Evolutionary conservation across 768 basidiomycete genomes (phyloP).

Genomic region (Pisolithus sp.): DNA sequence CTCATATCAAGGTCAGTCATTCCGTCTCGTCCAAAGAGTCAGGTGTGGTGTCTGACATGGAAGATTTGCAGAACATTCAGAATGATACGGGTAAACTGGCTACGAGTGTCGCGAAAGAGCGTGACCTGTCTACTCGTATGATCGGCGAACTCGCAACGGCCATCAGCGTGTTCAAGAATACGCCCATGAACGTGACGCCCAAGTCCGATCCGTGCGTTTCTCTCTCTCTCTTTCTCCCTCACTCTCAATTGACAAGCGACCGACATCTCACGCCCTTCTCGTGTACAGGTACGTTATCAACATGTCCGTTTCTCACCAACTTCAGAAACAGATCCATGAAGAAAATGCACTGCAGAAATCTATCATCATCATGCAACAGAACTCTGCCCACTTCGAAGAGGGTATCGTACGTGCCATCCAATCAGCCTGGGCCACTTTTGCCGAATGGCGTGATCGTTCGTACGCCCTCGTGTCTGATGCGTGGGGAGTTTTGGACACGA

Average conservation of each 20-base stretch:
- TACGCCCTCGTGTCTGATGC: conserved; percentile 57
- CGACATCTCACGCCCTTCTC: not conserved
- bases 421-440: conserved; percentile 95
- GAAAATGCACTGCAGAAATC: conserved; percentile 98
- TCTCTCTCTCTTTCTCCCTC: not conserved
- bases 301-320: conserved; percentile 66
- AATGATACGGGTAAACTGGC: conserved; percentile 94
- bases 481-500: conserved; percentile 60
- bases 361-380: conserved; percentile 97
- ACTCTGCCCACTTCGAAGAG: conserved; percentile 93
- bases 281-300: conserved; percentile 59
- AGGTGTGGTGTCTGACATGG: not conserved
- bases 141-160: conserved; percentile 83
- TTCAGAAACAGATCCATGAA: conserved; percentile 90
- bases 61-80: conserved; percentile 67
- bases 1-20: conserved; percentile 78
- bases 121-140: conserved; percentile 77
- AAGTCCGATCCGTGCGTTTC: conserved; percentile 75
- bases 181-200: conserved; percentile 76
- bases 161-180: conserved; percentile 92
- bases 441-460: conserved; percentile 74
- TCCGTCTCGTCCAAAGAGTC: not conserved
- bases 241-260: conserved; percentile 9
- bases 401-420: conserved; percentile 93
- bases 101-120: conserved; percentile 85